Evolutionary conservation across 1,139 yeast genomes (phyloP).

Genomic region (Scheffersomyces illinoinensis): DNA sequence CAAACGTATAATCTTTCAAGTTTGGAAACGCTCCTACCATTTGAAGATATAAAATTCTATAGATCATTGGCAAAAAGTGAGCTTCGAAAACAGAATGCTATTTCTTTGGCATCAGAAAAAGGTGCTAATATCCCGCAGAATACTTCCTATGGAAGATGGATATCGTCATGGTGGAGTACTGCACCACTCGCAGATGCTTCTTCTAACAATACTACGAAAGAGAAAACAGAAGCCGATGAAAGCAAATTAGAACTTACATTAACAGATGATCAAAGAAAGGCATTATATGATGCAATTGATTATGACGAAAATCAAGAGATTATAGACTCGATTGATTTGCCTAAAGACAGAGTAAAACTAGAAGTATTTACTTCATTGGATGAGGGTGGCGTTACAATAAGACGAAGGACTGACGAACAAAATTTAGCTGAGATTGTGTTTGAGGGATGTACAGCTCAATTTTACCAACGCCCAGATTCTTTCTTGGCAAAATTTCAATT

Average conservation of each 20-base stretch:
- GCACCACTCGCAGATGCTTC: constrained; percentile 4
- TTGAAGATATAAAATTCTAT: constrained; percentile 82
- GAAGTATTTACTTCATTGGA: constrained; percentile 69
- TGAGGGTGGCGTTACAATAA: constrained; percentile 75
- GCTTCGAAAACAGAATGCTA: constrained; percentile 53
- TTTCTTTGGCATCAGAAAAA: constrained; percentile 5
- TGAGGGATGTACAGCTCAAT: constrained; percentile 77
- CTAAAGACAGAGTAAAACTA: constrained; percentile 69
- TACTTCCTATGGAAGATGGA: constrained; percentile 22
- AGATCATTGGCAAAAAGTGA: constrained; percentile 76
- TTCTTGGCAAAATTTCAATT: constrained; percentile 70
- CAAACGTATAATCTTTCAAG: constrained; percentile 44
- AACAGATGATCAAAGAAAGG: constrained; percentile 70
- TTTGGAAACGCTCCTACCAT: constrained; percentile 62
- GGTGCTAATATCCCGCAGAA: constrained; percentile 1
- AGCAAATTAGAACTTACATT: constrained; percentile 39
- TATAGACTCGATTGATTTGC: constrained; percentile 59
- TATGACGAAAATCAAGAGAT: constrained; percentile 70
- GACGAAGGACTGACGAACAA: constrained; percentile 32
- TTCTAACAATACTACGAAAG: constrained; percentile 9
- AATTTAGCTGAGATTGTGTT: constrained; percentile 77
- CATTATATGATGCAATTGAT: constrained; percentile 90
- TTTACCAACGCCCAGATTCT: constrained; percentile 80
- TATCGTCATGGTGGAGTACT: constrained; percentile 24
- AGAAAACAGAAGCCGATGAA: constrained; percentile 12